Percentiles rank a stretch among this genome's conserved stretches.
phyloP scores from a whole-genome alignment of 2,329 filamentous ascomycete genomes.

The Fusarium musae region DNA sequence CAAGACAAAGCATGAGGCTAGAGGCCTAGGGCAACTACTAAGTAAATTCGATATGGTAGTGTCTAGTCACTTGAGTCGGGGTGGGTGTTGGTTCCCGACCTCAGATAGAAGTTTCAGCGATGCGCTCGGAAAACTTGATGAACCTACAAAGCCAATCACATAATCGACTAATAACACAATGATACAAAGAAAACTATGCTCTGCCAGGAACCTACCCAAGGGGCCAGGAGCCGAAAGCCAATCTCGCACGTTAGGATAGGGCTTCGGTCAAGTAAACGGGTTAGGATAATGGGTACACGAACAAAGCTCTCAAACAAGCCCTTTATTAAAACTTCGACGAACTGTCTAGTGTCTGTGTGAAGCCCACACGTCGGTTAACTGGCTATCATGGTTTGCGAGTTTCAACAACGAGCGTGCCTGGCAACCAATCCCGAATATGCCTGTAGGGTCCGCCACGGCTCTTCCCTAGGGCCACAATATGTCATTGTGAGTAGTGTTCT shows the following conservation, averaged over 20 bases:
- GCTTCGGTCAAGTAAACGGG: conserved; percentile 26
- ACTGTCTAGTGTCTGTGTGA: neutral
- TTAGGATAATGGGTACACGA: neutral
- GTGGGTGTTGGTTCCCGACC: neutral
- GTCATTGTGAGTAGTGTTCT: conserved; percentile 8
- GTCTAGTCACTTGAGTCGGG: neutral
- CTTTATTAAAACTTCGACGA: neutral
- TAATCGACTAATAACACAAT: conserved; percentile 6
- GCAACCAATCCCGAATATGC: neutral
- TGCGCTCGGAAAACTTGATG: neutral
- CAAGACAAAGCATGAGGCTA: neutral
- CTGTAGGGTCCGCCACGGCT: neutral
- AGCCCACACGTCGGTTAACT: neutral
- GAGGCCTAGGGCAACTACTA: neutral
- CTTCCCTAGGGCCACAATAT: conserved; percentile 2
- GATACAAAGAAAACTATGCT: neutral
- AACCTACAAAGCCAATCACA: conserved; percentile 15
- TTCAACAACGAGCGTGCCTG: neutral
- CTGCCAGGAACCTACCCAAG: neutral
- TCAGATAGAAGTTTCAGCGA: neutral
- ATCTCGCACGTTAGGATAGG: neutral
- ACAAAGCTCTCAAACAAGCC: neutral
- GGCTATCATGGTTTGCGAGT: conserved; percentile 1
- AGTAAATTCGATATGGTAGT: neutral
- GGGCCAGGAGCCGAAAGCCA: neutral